Evolutionary conservation across 352 stramenopile genomes (phyloP).

Genomic region (Globisporangium nunn): DNA sequence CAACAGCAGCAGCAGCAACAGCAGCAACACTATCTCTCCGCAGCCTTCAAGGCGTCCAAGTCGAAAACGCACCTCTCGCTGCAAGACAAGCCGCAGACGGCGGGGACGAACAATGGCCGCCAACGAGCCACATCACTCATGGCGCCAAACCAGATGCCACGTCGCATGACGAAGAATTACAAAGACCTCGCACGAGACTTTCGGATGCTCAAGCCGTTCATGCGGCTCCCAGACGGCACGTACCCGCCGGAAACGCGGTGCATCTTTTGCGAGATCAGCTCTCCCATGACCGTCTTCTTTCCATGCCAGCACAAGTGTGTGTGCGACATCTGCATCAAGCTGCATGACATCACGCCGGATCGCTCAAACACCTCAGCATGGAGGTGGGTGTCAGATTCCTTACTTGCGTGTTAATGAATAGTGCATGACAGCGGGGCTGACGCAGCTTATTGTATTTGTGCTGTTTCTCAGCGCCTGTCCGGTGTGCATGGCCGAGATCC

Average conservation of each 20-base stretch:
- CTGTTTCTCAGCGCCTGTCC: slow-evolving; percentile 33
- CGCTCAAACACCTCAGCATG: slow-evolving; percentile 16
- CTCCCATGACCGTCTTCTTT: slow-evolving; percentile 42
- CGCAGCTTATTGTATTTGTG: background rate
- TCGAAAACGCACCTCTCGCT: background rate
- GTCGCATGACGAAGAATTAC: slow-evolving; percentile 49
- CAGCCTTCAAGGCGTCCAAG: slow-evolving; percentile 3
- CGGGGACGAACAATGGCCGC: slow-evolving; percentile 5
- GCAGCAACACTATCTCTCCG: slow-evolving; percentile 1
- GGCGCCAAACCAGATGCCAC: slow-evolving; percentile 4
- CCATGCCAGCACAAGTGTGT: slow-evolving; percentile 64
- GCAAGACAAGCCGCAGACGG: background rate
- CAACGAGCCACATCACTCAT: slow-evolving; percentile 13
- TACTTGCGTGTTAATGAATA: background rate
- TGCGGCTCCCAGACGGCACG: slow-evolving; percentile 29
- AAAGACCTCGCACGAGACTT: slow-evolving; percentile 41
- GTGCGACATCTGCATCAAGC: slow-evolving; percentile 42
- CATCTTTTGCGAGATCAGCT: slow-evolving; percentile 30
- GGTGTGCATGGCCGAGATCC: slow-evolving; percentile 56
- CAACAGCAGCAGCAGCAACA: background rate
- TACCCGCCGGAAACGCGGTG: slow-evolving; percentile 33
- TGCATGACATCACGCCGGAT: slow-evolving; percentile 31
- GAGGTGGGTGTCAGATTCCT: slow-evolving; percentile 21
- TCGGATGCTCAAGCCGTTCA: slow-evolving; percentile 44
- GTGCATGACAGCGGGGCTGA: background rate